A percentile compares a stretch with the other conserved stretches of the same genome.
phyloP scores from a whole-genome alignment of 305 asterid genomes.

The Fraxinus ornus region DNA sequence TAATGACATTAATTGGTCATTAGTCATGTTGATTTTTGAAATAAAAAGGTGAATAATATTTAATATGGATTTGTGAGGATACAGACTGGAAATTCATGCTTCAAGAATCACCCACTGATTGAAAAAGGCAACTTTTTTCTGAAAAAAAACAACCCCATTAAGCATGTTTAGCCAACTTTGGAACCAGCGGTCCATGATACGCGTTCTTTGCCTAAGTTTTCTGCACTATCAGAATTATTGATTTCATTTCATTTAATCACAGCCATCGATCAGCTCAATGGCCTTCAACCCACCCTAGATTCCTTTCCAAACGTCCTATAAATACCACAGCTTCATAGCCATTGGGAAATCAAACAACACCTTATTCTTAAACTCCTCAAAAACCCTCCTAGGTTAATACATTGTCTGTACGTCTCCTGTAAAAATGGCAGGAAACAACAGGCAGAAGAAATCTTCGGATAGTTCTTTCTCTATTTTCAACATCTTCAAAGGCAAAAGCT shows the following conservation, averaged over 20 bases:
- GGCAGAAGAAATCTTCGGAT: conserved; percentile 32
- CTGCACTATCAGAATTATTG: conserved; percentile 17
- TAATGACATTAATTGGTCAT: too few relatives aligned
- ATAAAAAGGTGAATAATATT: neutral
- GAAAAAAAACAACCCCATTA: neutral
- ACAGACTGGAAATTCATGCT: neutral
- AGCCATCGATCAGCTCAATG: conserved; percentile 38
- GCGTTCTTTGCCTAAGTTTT: conserved; percentile 30
- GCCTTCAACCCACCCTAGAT: conserved; percentile 29
- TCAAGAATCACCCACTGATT: neutral
- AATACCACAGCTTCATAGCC: conserved; percentile 25
- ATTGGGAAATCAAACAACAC: conserved; percentile 18
- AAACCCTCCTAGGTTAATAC: neutral
- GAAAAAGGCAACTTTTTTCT: neutral
- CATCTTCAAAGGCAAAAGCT: conserved; percentile 34
- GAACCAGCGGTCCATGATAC: conserved; percentile 37
- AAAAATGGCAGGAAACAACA: conserved; percentile 39
- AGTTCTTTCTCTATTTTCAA: conserved; percentile 36
- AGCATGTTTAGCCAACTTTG: conserved; percentile 23
- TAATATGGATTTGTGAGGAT: neutral
- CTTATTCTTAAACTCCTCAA: neutral
- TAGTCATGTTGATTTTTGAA: neutral
- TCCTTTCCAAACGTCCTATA: conserved; percentile 28
- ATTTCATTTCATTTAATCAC: conserved; percentile 26
- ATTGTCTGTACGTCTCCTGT: neutral